phyloP scores from a whole-genome alignment of 345 rosid species.

The Viola odorata region DNA sequence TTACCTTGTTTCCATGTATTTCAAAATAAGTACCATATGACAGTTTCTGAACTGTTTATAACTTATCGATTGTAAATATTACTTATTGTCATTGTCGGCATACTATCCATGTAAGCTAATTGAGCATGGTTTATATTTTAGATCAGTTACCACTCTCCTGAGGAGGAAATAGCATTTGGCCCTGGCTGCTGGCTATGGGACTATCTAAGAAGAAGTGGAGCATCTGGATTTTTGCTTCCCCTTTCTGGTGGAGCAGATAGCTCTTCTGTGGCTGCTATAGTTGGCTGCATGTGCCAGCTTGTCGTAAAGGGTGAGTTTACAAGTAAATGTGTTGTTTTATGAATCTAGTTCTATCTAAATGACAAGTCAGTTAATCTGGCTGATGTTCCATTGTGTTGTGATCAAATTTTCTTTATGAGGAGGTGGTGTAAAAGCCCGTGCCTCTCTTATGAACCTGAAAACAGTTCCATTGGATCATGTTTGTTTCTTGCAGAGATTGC shows the following conservation, averaged over 20 bases:
- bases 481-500: constrained; percentile 52
- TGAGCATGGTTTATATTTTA: constrained; percentile 19
- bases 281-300: constrained; percentile 99
- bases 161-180: constrained; percentile 95
- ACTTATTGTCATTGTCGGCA: background rate
- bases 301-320: constrained; percentile 67
- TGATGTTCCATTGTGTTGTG: too few species aligned
- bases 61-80: background rate
- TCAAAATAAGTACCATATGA: background rate
- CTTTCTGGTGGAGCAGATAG: constrained; percentile 98
- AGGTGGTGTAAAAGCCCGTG: background rate
- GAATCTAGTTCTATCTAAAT: too few species aligned
- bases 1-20: background rate
- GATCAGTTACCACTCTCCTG: constrained; percentile 77
- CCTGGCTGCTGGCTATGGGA: constrained; percentile 99
- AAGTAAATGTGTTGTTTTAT: too few species aligned
- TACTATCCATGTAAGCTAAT: constrained; percentile 6
- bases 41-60: background rate
- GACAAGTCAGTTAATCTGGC: too few species aligned
- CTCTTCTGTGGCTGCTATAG: constrained; percentile 96
- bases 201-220: constrained; percentile 92
- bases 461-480: constrained; percentile 6
- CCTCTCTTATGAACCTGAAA: background rate
- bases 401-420: too few species aligned
- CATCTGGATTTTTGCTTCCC: constrained; percentile 96